Base-by-base conservation (phyloP, 1,284 basidiomycete species). In the Schizophyllum commune region DNA sequence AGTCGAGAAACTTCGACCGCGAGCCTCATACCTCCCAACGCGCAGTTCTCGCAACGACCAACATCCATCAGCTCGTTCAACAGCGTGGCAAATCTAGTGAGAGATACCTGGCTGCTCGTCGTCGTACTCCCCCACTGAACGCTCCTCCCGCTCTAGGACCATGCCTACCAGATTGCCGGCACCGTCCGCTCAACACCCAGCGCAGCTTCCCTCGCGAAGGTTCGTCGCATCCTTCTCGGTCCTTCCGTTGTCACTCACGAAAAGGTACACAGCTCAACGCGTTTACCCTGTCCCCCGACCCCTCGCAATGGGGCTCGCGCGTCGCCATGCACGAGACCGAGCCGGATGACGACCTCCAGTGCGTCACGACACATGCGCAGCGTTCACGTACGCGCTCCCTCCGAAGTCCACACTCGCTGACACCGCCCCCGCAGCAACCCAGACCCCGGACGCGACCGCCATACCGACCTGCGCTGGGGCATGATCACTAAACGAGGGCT, bases 241-340 rank as follows among this genome's bases (percentile, higher is more conserved):
- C 13, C 17, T 17, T 11, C 39, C 39, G 13, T 47, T 9, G 39
- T 17, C 13, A 47, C 17, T 47, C 39, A 47, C 39, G 9, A 17
- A 13, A 47, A 47, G 13, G n/a, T 55, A 52, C 15, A 21, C 56
- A 27, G 27, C 53, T 55, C 19, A 55, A 21, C 53, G 9, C 53
- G 83, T 83, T 78, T 65, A 76, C 80, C 32, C 72, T 85, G 15
- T 72, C 80, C 2, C 74, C 78, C 22, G 83, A 85, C 65, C 83
- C 83, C 47, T 75, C 77, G 22, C 70, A 74, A 27, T 85, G 84
- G 83, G 81, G 82, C 20, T 76, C 79, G 21, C 76, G 76, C 63
- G 65, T 83, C 34, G 79, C 76, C 20, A 75, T 78, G 1, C 76
- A 81, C 66, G 66, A 76, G 52, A 72, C 78, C 47, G 83, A 84